Conservation (phyloP, 352 stramenopile genomes). For the Phytophthora tentaculata region DNA sequence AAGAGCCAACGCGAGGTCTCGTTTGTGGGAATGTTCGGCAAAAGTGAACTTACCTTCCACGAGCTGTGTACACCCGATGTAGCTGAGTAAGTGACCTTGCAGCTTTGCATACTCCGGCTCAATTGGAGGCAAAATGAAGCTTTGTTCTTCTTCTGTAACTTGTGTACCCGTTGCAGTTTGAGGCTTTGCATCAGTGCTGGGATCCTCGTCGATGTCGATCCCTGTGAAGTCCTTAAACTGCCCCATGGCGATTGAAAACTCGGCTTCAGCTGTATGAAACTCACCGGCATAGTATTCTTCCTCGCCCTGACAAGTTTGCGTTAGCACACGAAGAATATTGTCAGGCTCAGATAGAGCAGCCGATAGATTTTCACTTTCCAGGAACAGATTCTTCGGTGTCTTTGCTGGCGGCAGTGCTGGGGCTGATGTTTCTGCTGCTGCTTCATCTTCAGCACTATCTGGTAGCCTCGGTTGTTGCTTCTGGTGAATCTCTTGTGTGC, state of each 20-base stretch:
- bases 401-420: too few relatives aligned
- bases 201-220: constrained; percentile 17
- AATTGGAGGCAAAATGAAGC: constrained; percentile 17
- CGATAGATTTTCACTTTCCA: constrained; percentile 33
- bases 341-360: constrained; percentile 27
- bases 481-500: not conserved
- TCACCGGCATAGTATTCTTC: constrained; percentile 49
- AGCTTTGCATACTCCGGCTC: constrained; percentile 45
- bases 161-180: not conserved
- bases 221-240: constrained; percentile 33
- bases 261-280: constrained; percentile 46
- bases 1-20: constrained; percentile 54
- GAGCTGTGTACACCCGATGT: constrained; percentile 53
- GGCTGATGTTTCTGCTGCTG: not conserved
- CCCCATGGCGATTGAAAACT: constrained; percentile 46
- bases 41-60: constrained; percentile 46
- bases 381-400: constrained; percentile 45
- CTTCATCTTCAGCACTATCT: constrained; percentile 5
- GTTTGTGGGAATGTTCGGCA: constrained; percentile 54
- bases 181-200: constrained; percentile 3
- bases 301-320: constrained; percentile 44
- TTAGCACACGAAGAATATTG: constrained; percentile 26
- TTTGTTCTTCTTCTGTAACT: not conserved
- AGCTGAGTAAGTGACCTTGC: constrained; percentile 53
- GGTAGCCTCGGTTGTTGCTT: not conserved